Evolutionary conservation across 1,139 yeast genomes (phyloP).

Genomic region (Yamadazyma membranifaciens): DNA sequence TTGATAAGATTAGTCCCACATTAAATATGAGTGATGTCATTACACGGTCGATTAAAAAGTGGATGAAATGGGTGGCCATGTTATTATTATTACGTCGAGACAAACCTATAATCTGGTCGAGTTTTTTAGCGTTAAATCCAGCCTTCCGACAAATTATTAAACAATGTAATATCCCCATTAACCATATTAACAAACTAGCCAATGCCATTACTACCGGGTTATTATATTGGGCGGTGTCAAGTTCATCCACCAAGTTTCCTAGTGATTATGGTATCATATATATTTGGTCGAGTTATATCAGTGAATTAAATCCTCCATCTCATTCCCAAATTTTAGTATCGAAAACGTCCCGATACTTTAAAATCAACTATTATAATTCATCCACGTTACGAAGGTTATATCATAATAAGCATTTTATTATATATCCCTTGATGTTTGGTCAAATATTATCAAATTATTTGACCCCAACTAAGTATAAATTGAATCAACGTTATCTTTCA

Average conservation of each 20-base stretch:
- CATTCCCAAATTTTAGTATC: conserved; percentile 28
- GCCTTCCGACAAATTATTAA: conserved; percentile 18
- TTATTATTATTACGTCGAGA: conserved; percentile 25
- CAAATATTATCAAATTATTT: conserved; percentile 44
- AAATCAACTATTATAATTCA: conserved; percentile 24
- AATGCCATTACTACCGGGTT: conserved; percentile 29
- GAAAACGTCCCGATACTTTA: conserved; percentile 25
- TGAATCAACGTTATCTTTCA: conserved; percentile 39
- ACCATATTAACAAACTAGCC: conserved; percentile 2
- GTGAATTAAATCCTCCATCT: conserved; percentile 36
- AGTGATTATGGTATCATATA: conserved; percentile 42
- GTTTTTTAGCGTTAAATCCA: conserved; percentile 35
- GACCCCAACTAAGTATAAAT: conserved; percentile 39
- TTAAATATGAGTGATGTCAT: neutral
- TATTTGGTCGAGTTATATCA: conserved; percentile 32
- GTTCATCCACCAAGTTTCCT: conserved; percentile 25
- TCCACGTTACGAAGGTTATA: conserved; percentile 23
- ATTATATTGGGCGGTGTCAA: conserved; percentile 31
- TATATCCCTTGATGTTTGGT: conserved; percentile 38
- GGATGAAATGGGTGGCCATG: conserved; percentile 32
- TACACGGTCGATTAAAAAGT: conserved; percentile 17
- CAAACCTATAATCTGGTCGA: conserved; percentile 30
- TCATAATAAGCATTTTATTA: conserved; percentile 30
- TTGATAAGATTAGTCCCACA: neutral
- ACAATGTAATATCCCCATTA: neutral